Evolutionary conservation across 164 flowering plant genomes (phyloP).

Genomic region (Nymphaea thermarum): DNA sequence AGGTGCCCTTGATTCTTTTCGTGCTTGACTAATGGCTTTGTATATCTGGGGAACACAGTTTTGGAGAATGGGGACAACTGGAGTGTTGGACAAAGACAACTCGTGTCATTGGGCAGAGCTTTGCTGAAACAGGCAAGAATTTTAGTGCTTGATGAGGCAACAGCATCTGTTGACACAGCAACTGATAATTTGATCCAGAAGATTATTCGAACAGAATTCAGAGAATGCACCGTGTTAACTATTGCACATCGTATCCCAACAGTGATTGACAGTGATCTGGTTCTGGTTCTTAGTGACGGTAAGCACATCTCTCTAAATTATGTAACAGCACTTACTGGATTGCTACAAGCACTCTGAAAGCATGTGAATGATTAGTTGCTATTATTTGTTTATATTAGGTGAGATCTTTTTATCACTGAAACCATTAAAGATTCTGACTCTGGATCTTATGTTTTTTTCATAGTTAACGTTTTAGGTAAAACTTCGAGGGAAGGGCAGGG

Average conservation of each 20-base stretch:
- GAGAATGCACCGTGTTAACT: constrained; percentile 84
- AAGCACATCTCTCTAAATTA: constrained; percentile 6
- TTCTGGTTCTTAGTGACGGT: constrained; percentile 98
- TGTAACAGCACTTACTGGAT: neutral
- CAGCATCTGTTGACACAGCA: constrained; percentile 94
- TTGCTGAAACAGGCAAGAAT: constrained; percentile 85
- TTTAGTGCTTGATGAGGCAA: constrained; percentile 94
- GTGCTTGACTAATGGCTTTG: neutral
- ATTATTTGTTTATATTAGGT: neutral
- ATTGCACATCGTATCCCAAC: constrained; percentile 99
- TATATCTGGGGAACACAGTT: constrained; percentile 28
- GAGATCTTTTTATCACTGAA: neutral
- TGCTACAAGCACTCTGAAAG: neutral
- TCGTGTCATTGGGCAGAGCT: constrained; percentile 88
- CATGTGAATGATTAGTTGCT: neutral
- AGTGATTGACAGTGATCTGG: constrained; percentile 90
- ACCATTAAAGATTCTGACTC: neutral
- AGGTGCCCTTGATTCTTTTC: too few species aligned
- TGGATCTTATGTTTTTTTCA: too few species aligned
- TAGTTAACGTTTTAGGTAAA: too few species aligned
- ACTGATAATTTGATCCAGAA: constrained; percentile 94
- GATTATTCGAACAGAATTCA: constrained; percentile 81
- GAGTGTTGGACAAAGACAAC: constrained; percentile 98
- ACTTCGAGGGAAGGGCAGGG: too few species aligned
- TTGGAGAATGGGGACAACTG: constrained; percentile 97